Conservation (phyloP, 805 yeast species). For the Cyberlindnera mississippiensis region DNA sequence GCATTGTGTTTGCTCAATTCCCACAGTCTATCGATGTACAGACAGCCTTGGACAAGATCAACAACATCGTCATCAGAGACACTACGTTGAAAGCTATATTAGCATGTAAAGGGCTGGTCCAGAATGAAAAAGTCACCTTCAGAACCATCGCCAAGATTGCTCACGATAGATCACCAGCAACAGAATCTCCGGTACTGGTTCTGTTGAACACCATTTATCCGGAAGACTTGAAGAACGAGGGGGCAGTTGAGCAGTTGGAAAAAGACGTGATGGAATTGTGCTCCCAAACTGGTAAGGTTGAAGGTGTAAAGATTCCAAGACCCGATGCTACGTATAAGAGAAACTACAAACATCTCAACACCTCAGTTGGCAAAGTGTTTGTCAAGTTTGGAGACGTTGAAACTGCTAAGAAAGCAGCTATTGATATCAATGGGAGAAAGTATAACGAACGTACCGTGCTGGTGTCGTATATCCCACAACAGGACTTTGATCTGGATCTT, state of each 20-base stretch:
- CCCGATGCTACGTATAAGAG: constrained; percentile 42
- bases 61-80: constrained; percentile 34
- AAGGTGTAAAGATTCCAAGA: constrained; percentile 55
- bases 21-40: not conserved
- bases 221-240: constrained; percentile 54
- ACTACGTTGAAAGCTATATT: constrained; percentile 32
- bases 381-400: constrained; percentile 55
- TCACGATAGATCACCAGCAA: not conserved
- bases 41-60: constrained; percentile 30
- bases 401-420: constrained; percentile 51
- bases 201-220: constrained; percentile 63
- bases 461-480: constrained; percentile 56
- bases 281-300: constrained; percentile 46
- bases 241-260: constrained; percentile 43
- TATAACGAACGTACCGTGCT: constrained; percentile 69
- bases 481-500: constrained; percentile 46
- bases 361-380: constrained; percentile 71
- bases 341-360: constrained; percentile 40
- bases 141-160: constrained; percentile 24
- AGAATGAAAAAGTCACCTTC: constrained; percentile 18
- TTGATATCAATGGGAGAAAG: constrained; percentile 55
- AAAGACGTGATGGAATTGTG: constrained; percentile 51
- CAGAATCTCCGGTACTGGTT: constrained; percentile 49
- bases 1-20: constrained; percentile 54
- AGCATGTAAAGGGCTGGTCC: constrained; percentile 32